These are phyloP conservation scores for Suillus spraguei DNA, from an alignment of 768 basidiomycete species.

Conservation along the genomic window DNA sequence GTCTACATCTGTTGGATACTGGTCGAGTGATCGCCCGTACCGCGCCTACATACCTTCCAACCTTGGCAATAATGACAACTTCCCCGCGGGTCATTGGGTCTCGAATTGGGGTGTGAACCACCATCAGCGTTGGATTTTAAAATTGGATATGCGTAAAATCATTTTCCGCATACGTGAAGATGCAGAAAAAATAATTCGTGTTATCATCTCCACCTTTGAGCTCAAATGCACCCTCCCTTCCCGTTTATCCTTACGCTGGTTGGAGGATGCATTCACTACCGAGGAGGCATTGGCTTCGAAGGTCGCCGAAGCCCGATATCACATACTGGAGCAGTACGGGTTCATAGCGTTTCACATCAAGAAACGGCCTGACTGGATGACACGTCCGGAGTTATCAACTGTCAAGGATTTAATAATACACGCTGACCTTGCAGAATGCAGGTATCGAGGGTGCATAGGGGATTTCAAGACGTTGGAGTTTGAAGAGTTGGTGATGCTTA, in stretches of 20 bases:
- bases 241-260: not conserved
- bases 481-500: not conserved
- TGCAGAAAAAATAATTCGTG: not conserved
- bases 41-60: not conserved
- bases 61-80: not conserved
- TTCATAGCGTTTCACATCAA: not conserved
- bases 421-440: not conserved
- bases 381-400: not conserved
- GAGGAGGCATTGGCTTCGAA: not conserved
- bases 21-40: not conserved
- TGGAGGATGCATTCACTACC: not conserved
- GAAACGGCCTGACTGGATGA: not conserved
- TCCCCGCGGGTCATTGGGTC: not conserved
- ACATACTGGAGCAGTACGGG: not conserved
- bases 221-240: not conserved
- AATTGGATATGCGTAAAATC: not conserved
- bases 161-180: not conserved
- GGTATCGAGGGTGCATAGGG: not conserved
- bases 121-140: not conserved
- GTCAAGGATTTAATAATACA: not conserved
- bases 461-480: not conserved
- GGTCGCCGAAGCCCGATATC: not conserved
- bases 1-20: not conserved
- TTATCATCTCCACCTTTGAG: not conserved
- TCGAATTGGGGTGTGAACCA: not conserved